Conservation (phyloP, 371 early-diverging fungal genomes). For the Mycotypha africana region DNA sequence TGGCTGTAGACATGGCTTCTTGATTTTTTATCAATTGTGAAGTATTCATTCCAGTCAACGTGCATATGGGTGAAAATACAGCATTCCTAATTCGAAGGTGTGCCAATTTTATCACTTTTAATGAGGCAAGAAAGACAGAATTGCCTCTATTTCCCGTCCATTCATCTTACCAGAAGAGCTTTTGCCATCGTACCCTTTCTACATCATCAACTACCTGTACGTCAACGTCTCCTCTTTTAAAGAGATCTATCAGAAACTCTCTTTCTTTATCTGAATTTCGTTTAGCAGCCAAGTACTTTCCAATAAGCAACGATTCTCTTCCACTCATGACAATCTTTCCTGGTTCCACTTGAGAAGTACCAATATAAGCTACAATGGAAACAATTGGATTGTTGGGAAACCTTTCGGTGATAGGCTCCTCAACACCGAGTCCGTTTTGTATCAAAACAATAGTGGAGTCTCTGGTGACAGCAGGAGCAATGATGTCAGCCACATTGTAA, state of each 20-base stretch:
- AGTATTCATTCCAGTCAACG: conserved; percentile 63
- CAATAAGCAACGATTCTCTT: conserved; percentile 27
- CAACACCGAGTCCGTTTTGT: conserved; percentile 85
- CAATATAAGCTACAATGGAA: conserved; percentile 73
- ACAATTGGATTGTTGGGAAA: conserved; percentile 69
- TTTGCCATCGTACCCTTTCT: conserved; percentile 75
- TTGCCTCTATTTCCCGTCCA: too few species aligned
- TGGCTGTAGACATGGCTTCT: conserved; percentile 42
- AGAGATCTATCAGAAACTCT: conserved; percentile 29
- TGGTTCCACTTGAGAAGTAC: conserved; percentile 55
- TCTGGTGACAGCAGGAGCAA: conserved; percentile 53
- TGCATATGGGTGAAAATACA: conserved; percentile 70
- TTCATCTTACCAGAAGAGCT: conserved; percentile 72
- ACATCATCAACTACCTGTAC: conserved; percentile 51
- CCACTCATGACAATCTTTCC: conserved; percentile 55
- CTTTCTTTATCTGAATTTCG: conserved; percentile 17
- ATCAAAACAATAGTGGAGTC: conserved; percentile 68
- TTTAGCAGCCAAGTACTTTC: conserved; percentile 24
- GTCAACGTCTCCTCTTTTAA: conserved; percentile 50
- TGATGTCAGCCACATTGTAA: conserved; percentile 54
- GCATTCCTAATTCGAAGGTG: conserved; percentile 51
- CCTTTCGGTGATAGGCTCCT: conserved; percentile 51
- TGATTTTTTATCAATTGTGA: conserved; percentile 52
- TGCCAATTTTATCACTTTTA: neutral
- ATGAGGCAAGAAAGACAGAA: too few species aligned